Conservation (phyloP, 148 eudicot genomes). For the Polygonum maritimum region DNA sequence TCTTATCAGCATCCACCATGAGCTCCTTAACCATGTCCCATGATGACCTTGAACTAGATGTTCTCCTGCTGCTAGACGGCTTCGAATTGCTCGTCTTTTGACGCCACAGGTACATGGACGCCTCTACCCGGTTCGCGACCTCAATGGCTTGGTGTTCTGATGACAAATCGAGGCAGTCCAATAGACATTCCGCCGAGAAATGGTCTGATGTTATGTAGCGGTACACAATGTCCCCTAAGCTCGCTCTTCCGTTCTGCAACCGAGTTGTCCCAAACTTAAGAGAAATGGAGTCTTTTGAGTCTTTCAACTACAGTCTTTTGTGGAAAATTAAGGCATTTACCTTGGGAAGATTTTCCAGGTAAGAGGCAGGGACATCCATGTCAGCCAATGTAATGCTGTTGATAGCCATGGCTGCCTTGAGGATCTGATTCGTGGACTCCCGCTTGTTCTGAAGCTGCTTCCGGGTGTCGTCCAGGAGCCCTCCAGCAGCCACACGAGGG, state of each 20-base stretch:
- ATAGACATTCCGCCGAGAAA: constrained; percentile 48
- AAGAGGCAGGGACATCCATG: constrained; percentile 48
- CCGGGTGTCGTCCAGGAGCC: constrained; percentile 39
- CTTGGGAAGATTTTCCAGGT: constrained; percentile 55
- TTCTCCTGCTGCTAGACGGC: constrained; percentile 15
- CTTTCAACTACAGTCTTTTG: not conserved
- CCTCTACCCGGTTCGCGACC: constrained; percentile 53
- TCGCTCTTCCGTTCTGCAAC: constrained; percentile 43
- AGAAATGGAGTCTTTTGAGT: not conserved
- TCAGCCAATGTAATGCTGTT: constrained; percentile 44
- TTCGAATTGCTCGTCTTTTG: constrained; percentile 27
- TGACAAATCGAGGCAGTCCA: constrained; percentile 53
- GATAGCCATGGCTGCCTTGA: constrained; percentile 66
- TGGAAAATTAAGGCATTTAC: constrained; percentile 14
- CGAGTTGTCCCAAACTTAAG: not conserved
- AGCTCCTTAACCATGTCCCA: constrained; percentile 65
- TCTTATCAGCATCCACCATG: constrained; percentile 42
- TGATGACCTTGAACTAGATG: constrained; percentile 43
- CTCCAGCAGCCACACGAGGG: constrained; percentile 53
- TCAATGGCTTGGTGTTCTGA: constrained; percentile 65
- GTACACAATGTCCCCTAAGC: constrained; percentile 51
- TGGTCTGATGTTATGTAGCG: constrained; percentile 49
- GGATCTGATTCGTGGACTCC: constrained; percentile 52
- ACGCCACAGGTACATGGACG: constrained; percentile 50
- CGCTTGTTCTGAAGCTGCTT: constrained; percentile 50